Conservation (phyloP, 768 basidiomycete genomes). For the Rhizopogon roseolus region DNA sequence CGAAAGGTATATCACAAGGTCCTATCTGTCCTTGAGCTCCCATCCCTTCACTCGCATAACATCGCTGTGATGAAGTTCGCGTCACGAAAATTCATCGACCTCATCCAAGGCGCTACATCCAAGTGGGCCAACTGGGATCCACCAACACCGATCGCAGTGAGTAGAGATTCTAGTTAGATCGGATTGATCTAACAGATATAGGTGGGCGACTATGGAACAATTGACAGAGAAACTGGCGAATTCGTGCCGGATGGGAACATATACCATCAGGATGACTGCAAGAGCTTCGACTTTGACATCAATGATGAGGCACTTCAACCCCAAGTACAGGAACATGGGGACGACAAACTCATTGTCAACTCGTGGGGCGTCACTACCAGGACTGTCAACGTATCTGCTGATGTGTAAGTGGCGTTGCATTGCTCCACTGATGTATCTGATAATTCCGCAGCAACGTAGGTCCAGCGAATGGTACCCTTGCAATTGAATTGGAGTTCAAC, state of each 20-base stretch:
- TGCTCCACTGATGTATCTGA: not conserved
- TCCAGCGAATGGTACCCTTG: constrained; percentile 23
- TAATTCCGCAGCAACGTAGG: constrained; percentile 5
- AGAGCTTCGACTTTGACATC: not conserved
- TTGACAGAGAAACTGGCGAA: constrained; percentile 14
- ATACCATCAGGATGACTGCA: constrained; percentile 7
- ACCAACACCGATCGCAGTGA: constrained; percentile 24
- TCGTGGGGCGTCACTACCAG: constrained; percentile 17
- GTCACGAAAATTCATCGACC: constrained; percentile 29
- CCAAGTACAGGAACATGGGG: constrained; percentile 7
- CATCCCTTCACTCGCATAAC: not conserved
- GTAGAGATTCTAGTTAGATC: not conserved
- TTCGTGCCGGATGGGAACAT: constrained; percentile 20
- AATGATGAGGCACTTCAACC: constrained; percentile 5
- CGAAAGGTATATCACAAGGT: not conserved
- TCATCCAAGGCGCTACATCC: constrained; percentile 23
- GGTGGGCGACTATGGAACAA: constrained; percentile 24
- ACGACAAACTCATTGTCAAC: constrained; percentile 17
- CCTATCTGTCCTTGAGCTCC: not conserved
- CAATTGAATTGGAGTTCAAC: constrained; percentile 30
- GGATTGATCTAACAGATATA: constrained; percentile 1
- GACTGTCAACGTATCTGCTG: constrained; percentile 5
- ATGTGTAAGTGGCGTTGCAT: constrained; percentile 13
- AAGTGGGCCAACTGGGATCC: constrained; percentile 39
- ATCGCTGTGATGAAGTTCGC: not conserved